These are phyloP conservation scores for Globisporangium polare DNA, from an alignment of 352 stramenopile genomes.

Conservation along the genomic window DNA sequence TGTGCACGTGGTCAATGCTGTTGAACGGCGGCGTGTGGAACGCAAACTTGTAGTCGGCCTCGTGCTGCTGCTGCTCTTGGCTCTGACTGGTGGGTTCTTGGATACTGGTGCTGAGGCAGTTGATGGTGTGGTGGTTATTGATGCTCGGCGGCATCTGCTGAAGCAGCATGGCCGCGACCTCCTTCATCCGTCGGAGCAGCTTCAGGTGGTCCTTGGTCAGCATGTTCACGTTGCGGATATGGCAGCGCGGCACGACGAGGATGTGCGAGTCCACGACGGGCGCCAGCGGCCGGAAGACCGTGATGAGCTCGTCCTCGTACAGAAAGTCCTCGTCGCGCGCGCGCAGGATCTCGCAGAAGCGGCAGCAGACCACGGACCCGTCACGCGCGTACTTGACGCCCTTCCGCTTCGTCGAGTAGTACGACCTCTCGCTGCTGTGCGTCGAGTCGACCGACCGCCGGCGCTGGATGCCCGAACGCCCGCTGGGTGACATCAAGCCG, in stretches of 20 bases:
- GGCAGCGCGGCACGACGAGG: conserved; percentile 73
- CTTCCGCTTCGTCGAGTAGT: conserved; percentile 56
- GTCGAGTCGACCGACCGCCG: conserved; percentile 18
- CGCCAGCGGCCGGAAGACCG: conserved; percentile 69
- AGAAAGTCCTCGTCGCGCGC: conserved; percentile 62
- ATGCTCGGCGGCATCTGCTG: conserved; percentile 6
- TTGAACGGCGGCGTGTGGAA: conserved; percentile 88
- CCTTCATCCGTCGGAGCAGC: conserved; percentile 67
- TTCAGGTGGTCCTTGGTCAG: conserved; percentile 52
- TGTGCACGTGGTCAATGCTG: conserved; percentile 89
- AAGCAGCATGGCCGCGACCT: conserved; percentile 57
- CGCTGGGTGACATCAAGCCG: conserved; percentile 17
- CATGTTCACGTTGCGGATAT: conserved; percentile 86
- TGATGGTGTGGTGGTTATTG: background rate
- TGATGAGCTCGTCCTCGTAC: conserved; percentile 75
- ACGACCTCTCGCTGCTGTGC: conserved; percentile 22
- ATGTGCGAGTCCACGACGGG: conserved; percentile 73
- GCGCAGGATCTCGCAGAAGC: conserved; percentile 82
- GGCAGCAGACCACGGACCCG: conserved; percentile 62
- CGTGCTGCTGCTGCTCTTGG: conserved; percentile 12
- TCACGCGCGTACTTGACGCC: conserved; percentile 69
- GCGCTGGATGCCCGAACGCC: conserved; percentile 4
- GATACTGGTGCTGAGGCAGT: background rate
- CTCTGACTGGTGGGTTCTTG: conserved; percentile 6
- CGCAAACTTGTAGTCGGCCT: conserved; percentile 65